phyloP scores from a whole-genome alignment of 495 filamentous ascomycete genomes.

The Saxispiralis lemnorum region DNA sequence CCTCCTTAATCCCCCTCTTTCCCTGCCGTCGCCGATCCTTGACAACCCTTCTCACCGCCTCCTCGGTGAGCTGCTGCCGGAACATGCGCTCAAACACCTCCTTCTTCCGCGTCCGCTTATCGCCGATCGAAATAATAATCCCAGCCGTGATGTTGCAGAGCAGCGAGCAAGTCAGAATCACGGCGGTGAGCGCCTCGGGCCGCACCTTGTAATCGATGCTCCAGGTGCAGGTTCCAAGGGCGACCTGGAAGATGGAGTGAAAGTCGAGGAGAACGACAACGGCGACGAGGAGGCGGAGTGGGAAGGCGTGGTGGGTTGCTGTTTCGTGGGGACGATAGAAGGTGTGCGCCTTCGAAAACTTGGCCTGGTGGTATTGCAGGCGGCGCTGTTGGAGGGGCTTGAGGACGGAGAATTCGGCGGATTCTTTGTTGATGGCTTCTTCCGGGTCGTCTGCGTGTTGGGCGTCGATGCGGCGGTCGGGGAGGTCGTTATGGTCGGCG shows the following conservation, averaged over 20 bases:
- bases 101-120: conserved; percentile 58
- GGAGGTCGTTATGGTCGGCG: conserved; percentile 55
- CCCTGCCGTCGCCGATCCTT: conserved; percentile 16
- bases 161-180: conserved; percentile 62
- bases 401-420: conserved; percentile 42
- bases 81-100: conserved; percentile 59
- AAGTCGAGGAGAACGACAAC: conserved; percentile 58
- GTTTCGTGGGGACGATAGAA: conserved; percentile 81
- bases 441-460: conserved; percentile 18
- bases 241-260: conserved; percentile 57
- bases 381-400: conserved; percentile 40
- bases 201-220: conserved; percentile 45
- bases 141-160: conserved; percentile 53
- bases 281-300: conserved; percentile 48
- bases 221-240: conserved; percentile 58
- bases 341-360: conserved; percentile 58
- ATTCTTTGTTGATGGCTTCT: conserved; percentile 15
- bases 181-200: conserved; percentile 52
- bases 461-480: conserved; percentile 15
- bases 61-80: conserved; percentile 51
- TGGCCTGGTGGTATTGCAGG: conserved; percentile 53
- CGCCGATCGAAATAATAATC: conserved; percentile 53
- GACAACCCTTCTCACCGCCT: conserved; percentile 54
- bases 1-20: neutral
- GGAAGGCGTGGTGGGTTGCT: conserved; percentile 60